Evolutionary conservation across 768 basidiomycete species (phyloP), one percentile per base, ranked within the genome.

Genomic region (Lentinula boryana): DNA sequence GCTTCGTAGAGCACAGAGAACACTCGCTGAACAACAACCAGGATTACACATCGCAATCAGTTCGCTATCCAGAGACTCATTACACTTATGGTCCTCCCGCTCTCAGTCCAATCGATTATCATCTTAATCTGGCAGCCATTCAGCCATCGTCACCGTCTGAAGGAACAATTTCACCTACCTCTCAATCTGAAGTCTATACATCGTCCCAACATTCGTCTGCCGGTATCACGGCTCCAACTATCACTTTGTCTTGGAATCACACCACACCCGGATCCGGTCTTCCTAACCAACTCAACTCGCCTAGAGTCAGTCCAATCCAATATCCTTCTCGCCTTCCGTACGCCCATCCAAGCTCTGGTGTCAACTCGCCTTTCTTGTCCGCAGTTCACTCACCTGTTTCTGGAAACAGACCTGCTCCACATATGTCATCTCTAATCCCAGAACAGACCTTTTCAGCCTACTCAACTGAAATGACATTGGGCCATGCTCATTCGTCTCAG

Each of bases 351-450:
- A 35, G 31, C 15, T 9, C 38, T 3, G 27, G 16, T 1, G 15
- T n/a, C 21, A 32, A 43, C 50, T 52, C 58, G 23, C 58, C 58
- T 4, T 60, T 60, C 38, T 16, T 60, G 27, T 52, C 58, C 21
- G 48, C 36, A 3, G 50, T 35, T 23, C 58, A 48, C 48, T 59
- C 58, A 0, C 48, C 58, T 7, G 32, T 46, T 35, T 15, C 58
- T 50, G 35, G 36, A 12, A 48, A 27, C 27, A 27, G 44, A 1
- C 32, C 44, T 12, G n/a, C 16, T 23, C 16, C 33, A 5, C 31
- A 46, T 38, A 21, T 50, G 31, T 16, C 9, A 6, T 4, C 32
- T 5, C 21, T 58, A 15, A 7, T 33, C 21, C 32, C 57, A 27
- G 44, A 51, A 8, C 43, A 15, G 27, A 15, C 21, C 32, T 48